These are phyloP conservation scores for Uncinocarpus reesii DNA, from an alignment of 2,329 filamentous ascomycete genomes.

Conservation along the genomic window DNA sequence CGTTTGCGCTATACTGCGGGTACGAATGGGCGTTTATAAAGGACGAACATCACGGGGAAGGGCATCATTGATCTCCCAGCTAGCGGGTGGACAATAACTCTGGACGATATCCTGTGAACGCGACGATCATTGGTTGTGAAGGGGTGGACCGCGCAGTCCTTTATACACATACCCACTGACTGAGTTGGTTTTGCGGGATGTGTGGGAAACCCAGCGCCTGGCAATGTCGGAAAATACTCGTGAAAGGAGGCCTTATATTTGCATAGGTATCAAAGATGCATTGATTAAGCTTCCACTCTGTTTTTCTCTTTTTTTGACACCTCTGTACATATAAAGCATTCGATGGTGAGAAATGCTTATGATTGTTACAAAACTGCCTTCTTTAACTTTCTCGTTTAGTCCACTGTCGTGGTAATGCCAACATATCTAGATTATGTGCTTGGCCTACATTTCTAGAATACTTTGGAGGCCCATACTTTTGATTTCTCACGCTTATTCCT, in stretches of 20 bases:
- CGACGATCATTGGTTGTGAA: background rate
- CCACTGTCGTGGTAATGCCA: background rate
- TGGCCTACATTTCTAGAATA: background rate
- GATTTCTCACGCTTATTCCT: conserved; percentile 22
- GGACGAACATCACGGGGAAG: conserved; percentile 51
- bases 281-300: background rate
- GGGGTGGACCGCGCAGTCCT: background rate
- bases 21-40: conserved; percentile 82
- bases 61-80: conserved; percentile 28
- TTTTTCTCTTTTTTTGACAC: background rate
- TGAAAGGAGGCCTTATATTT: background rate
- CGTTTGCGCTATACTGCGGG: conserved; percentile 78
- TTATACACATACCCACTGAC: background rate
- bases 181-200: background rate
- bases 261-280: conserved; percentile 6
- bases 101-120: background rate
- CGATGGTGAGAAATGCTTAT: background rate
- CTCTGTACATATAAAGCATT: conserved; percentile 8
- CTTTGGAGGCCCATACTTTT: background rate
- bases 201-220: background rate
- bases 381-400: background rate
- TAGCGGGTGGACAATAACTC: background rate
- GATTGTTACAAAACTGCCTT: background rate
- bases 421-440: background rate
- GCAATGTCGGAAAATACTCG: background rate